Conservation (phyloP, 805 yeast species). For the Debaryomyces tyrocola region DNA sequence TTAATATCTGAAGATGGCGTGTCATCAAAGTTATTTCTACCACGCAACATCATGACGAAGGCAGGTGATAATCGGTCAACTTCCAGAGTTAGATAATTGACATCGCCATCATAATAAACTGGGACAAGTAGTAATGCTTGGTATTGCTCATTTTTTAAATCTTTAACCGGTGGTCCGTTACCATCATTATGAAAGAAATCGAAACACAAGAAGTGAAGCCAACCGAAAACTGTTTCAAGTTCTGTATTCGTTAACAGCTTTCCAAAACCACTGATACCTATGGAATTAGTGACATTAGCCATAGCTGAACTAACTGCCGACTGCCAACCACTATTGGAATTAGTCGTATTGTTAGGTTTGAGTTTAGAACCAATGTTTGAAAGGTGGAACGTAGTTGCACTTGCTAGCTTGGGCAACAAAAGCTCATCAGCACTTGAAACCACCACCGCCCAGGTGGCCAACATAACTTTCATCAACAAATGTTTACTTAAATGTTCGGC, state of each 20-base stretch:
- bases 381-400: constrained; percentile 34
- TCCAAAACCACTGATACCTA: constrained; percentile 49
- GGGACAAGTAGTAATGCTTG: constrained; percentile 65
- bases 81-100: constrained; percentile 50
- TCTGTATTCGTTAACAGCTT: constrained; percentile 58
- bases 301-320: constrained; percentile 48
- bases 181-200: constrained; percentile 82
- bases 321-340: constrained; percentile 35
- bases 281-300: constrained; percentile 47
- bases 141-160: constrained; percentile 60
- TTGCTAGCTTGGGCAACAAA: constrained; percentile 68
- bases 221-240: constrained; percentile 64
- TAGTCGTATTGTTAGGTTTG: constrained; percentile 6
- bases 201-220: constrained; percentile 65
- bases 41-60: constrained; percentile 49
- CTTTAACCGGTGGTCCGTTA: constrained; percentile 71
- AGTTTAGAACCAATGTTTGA: constrained; percentile 20
- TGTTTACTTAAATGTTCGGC: constrained; percentile 59
- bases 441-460: constrained; percentile 78
- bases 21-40: constrained; percentile 44
- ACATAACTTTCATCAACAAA: constrained; percentile 62
- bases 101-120: constrained; percentile 57
- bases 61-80: constrained; percentile 59
- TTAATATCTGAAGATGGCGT: background rate
- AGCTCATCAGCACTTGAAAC: constrained; percentile 68